Base-by-base conservation (phyloP, 768 basidiomycete species). In the Tylopilus sp. region DNA sequence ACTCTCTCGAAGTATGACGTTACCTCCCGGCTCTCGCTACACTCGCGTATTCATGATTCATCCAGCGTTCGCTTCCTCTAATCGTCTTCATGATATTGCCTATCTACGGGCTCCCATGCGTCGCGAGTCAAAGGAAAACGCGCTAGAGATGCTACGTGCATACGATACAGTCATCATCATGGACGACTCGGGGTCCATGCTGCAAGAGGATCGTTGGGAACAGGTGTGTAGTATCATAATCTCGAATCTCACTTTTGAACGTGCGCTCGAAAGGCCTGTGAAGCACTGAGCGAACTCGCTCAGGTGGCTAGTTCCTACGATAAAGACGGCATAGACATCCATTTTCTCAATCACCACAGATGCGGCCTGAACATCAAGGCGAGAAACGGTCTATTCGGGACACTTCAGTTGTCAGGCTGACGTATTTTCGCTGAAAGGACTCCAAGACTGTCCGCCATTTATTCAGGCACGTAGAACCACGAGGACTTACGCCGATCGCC, bases 101-200 rank as follows among this genome's bases (percentile, higher is more conserved):
- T 67, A 69, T 31, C 40, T 69, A 14, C 56, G 56, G 24, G 52
- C 62, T 6, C 70, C 70, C 0, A 55, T 70, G 58, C 62, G 62
- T 16, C 54, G 50, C 3, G 60, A 70, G 21, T 70, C 65, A 0
- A 57, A 53, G 40, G 70, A 70, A 49, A 56, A 70, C 13, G 70
- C 65, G 1, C 45, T 70, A 1, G 66, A 76, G 28, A 72, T 66
- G 30, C 63, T 84, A 6, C 57, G 65, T 28, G 64, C 73, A 48
- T 85, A 81, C 54, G 74, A 85, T 50, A 85, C 83, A 0, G 74
- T 84, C 12, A 67, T 85, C 40, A 63, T 86, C 36, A 72, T 86
- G 49, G 82, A 84, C 63, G 84, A 86, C 63, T 85, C 84, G 5
- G 65, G 64, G 8, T 84, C 83, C 4, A 85, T 86, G 84, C 52